These are phyloP conservation scores for Platanthera zijinensis DNA, from an alignment of 106 monocot genomes.

Conservation along the genomic window DNA sequence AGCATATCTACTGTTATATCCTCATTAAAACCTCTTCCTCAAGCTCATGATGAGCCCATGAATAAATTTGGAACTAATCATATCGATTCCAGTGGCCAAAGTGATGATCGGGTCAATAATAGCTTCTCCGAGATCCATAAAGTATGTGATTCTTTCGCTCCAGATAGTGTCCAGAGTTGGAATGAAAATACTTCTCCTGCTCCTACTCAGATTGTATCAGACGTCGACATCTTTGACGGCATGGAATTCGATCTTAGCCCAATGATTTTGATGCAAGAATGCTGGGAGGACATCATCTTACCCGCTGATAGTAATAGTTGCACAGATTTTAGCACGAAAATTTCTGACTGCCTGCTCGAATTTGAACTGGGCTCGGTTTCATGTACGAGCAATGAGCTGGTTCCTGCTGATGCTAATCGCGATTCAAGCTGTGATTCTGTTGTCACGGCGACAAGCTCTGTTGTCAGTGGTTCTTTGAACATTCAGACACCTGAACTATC, in stretches of 20 bases:
- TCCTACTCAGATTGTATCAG: slow-evolving; percentile 2
- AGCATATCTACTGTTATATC: slow-evolving; percentile 3
- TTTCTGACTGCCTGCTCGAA: slow-evolving; percentile 23
- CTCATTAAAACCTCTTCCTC: neutral
- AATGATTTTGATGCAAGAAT: slow-evolving; percentile 8
- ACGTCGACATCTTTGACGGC: slow-evolving; percentile 45
- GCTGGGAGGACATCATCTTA: slow-evolving; percentile 46
- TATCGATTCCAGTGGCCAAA: neutral
- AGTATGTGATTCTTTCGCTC: slow-evolving; percentile 4
- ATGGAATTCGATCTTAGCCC: slow-evolving; percentile 43
- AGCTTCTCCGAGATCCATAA: neutral
- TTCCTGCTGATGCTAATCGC: slow-evolving; percentile 11
- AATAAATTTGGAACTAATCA: neutral
- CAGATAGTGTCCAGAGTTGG: neutral
- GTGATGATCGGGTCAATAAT: neutral
- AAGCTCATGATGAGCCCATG: neutral
- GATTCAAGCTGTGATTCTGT: slow-evolving; percentile 14
- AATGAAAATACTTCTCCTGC: slow-evolving; percentile 9
- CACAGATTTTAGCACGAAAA: slow-evolving; percentile 21
- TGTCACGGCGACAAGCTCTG: neutral
- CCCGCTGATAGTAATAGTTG: slow-evolving; percentile 9
- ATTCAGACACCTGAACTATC: slow-evolving; percentile 9
- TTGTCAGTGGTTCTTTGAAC: slow-evolving; percentile 10
- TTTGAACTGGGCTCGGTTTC: slow-evolving; percentile 11
- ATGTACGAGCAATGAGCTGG: slow-evolving; percentile 14